Percentiles rank a stretch among this genome's conserved stretches.
phyloP scores from a whole-genome alignment of 495 filamentous ascomycete species.

The Xylaria longipes region DNA sequence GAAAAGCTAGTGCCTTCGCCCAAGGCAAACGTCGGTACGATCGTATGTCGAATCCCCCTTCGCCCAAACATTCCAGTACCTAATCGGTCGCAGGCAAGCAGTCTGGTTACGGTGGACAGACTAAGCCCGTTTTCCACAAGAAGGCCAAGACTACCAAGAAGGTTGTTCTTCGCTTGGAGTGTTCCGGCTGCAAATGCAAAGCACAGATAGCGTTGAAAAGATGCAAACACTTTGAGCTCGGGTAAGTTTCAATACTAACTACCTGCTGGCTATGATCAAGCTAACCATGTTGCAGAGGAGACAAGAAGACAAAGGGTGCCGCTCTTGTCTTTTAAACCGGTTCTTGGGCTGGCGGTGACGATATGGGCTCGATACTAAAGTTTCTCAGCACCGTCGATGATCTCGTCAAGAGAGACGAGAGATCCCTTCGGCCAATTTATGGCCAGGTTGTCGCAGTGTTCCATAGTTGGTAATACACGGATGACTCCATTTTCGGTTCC shows the following conservation, averaged over 20 bases:
- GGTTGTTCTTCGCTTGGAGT: constrained; percentile 97
- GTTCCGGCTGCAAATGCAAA: constrained; percentile 96
- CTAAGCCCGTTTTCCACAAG: constrained; percentile 91
- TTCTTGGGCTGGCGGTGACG: neutral
- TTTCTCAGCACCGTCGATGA: neutral
- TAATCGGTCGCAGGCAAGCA: too few species aligned
- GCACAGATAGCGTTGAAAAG: constrained; percentile 96
- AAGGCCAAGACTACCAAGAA: constrained; percentile 99
- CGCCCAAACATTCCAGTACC: neutral
- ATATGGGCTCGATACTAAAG: neutral
- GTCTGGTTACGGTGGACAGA: constrained; percentile 99
- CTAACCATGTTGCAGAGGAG: constrained; percentile 70
- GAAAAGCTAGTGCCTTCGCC: neutral
- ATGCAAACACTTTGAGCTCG: constrained; percentile 99
- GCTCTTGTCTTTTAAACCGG: constrained; percentile 91
- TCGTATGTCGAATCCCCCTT: neutral
- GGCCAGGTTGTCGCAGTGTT: neutral
- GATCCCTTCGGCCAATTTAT: neutral
- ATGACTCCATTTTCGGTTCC: neutral
- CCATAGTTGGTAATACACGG: neutral
- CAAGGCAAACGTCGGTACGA: neutral
- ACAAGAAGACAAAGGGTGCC: constrained; percentile 99
- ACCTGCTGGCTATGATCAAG: neutral
- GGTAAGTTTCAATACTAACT: constrained; percentile 82
- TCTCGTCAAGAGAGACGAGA: neutral